A percentile compares a stretch with the other conserved stretches of the same genome.
These are phyloP conservation scores for Lactarius vividus DNA, from an alignment of 768 basidiomycete species.

Conservation along the genomic window DNA sequence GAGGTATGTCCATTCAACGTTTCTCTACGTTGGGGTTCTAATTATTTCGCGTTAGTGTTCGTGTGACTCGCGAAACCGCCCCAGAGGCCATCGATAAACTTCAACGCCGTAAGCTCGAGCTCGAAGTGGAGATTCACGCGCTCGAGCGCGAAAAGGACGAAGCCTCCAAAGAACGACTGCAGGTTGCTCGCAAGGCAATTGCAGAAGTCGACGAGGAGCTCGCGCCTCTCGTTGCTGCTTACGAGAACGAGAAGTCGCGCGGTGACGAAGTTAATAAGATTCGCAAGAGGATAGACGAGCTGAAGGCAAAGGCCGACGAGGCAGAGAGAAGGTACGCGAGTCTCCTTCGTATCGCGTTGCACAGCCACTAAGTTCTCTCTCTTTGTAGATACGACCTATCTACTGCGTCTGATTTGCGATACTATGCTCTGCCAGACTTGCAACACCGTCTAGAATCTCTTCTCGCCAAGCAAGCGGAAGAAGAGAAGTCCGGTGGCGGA, in stretches of 20 bases:
- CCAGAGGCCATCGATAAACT: conserved; percentile 93
- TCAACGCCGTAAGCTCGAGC: conserved; percentile 82
- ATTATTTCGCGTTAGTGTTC: conserved; percentile 49
- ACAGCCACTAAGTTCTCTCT: conserved; percentile 22
- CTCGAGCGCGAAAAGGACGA: conserved; percentile 89
- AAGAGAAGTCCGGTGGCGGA: conserved; percentile 56
- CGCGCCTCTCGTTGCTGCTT: conserved; percentile 75
- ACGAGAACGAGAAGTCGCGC: conserved; percentile 81
- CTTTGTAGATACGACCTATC: conserved; percentile 47
- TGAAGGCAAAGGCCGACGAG: conserved; percentile 89
- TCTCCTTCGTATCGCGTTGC: neutral
- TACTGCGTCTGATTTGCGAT: conserved; percentile 84
- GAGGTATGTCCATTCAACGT: conserved; percentile 46
- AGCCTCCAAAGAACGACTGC: conserved; percentile 81
- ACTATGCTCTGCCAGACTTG: conserved; percentile 89
- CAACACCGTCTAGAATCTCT: conserved; percentile 67
- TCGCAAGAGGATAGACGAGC: conserved; percentile 82
- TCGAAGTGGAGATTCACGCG: conserved; percentile 94
- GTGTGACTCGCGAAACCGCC: conserved; percentile 90
- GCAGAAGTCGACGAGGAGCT: conserved; percentile 84
- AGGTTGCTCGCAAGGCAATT: conserved; percentile 69
- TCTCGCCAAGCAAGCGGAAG: conserved; percentile 68
- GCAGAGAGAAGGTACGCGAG: conserved; percentile 72
- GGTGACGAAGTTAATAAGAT: conserved; percentile 77
- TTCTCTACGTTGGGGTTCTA: neutral